phyloP scores from a whole-genome alignment of 2,329 filamentous ascomycete species.

The Pseudocercospora fuligena region DNA sequence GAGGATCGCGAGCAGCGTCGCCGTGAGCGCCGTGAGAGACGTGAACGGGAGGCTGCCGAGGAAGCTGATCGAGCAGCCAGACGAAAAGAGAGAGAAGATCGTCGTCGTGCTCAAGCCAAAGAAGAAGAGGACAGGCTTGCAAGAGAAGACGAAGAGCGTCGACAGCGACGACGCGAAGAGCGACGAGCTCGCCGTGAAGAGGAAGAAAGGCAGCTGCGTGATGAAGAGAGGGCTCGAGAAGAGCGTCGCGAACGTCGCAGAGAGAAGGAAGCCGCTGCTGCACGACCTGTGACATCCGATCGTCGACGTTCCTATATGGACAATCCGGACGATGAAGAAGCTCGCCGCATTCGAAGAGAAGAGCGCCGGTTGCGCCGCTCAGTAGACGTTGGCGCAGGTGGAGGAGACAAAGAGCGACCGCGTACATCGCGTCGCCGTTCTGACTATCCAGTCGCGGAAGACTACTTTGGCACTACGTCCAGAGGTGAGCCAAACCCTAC shows the following conservation, averaged over 20 bases:
- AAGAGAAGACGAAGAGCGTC: slow-evolving; percentile 37
- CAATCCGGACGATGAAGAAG: slow-evolving; percentile 41
- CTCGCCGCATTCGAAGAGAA: slow-evolving; percentile 47
- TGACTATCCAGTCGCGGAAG: slow-evolving; percentile 41
- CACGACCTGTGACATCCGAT: slow-evolving; percentile 25
- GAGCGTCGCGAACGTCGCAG: slow-evolving; percentile 39
- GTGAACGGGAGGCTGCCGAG: slow-evolving; percentile 47
- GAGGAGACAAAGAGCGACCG: slow-evolving; percentile 37
- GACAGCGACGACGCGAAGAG: slow-evolving; percentile 34
- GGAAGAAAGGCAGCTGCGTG: slow-evolving; percentile 37
- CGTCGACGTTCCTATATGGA: slow-evolving; percentile 37
- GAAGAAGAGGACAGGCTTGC: slow-evolving; percentile 39
- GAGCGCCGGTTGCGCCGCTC: slow-evolving; percentile 49
- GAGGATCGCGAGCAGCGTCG: slow-evolving; percentile 39
- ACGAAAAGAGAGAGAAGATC: slow-evolving; percentile 34
- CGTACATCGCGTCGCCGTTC: slow-evolving; percentile 38
- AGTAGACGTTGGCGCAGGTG: slow-evolving; percentile 40
- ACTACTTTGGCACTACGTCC: slow-evolving; percentile 50
- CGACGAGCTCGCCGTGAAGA: slow-evolving; percentile 37
- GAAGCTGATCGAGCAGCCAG: slow-evolving; percentile 38
- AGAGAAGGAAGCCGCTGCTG: slow-evolving; percentile 32
- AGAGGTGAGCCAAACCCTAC: slow-evolving; percentile 40
- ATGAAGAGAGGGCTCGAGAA: slow-evolving; percentile 37
- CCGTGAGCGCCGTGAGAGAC: slow-evolving; percentile 42
- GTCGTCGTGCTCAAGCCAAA: slow-evolving; percentile 33